Percentiles rank a stretch among this genome's conserved stretches.
phyloP scores from a whole-genome alignment of 495 filamentous ascomycete genomes.

The Cudoniella acicularis region DNA sequence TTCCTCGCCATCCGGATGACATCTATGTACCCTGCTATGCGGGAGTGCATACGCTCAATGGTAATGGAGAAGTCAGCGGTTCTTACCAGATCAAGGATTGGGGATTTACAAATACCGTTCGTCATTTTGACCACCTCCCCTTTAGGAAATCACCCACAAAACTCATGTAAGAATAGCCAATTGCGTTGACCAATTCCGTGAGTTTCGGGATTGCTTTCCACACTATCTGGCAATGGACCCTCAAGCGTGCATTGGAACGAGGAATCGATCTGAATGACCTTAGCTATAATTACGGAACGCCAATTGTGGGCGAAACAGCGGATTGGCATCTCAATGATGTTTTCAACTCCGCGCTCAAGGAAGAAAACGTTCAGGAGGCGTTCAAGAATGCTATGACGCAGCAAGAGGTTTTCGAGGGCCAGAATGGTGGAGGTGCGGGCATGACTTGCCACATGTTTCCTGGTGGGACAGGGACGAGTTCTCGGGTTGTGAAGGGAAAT shows the following conservation, averaged over 20 bases:
- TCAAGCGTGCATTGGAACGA: slow-evolving; percentile 10
- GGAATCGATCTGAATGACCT: slow-evolving; percentile 8
- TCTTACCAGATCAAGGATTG: slow-evolving; percentile 25
- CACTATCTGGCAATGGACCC: slow-evolving; percentile 22
- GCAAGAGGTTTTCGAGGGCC: slow-evolving; percentile 23
- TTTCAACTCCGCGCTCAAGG: slow-evolving; percentile 13
- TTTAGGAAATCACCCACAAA: not conserved
- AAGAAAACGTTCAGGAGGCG: slow-evolving; percentile 17
- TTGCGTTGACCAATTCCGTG: slow-evolving; percentile 25
- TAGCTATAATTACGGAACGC: slow-evolving; percentile 22
- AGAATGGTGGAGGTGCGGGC: slow-evolving; percentile 24
- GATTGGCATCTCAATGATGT: slow-evolving; percentile 28
- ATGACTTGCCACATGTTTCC: slow-evolving; percentile 29
- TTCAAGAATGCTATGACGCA: slow-evolving; percentile 19
- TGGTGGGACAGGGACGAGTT: slow-evolving; percentile 26
- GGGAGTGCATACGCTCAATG: slow-evolving; percentile 23
- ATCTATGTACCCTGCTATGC: slow-evolving; percentile 26
- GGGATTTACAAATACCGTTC: slow-evolving; percentile 26
- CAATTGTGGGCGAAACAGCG: slow-evolving; percentile 25
- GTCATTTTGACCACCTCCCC: not conserved
- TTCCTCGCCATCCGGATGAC: slow-evolving; percentile 25
- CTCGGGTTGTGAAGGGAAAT: slow-evolving; percentile 19
- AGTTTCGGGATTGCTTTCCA: slow-evolving; percentile 25
- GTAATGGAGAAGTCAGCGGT: slow-evolving; percentile 27
- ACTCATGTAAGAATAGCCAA: slow-evolving; percentile 13